Base-by-base conservation (phyloP, 148 eudicot species). In the Beta vulgaris region DNA sequence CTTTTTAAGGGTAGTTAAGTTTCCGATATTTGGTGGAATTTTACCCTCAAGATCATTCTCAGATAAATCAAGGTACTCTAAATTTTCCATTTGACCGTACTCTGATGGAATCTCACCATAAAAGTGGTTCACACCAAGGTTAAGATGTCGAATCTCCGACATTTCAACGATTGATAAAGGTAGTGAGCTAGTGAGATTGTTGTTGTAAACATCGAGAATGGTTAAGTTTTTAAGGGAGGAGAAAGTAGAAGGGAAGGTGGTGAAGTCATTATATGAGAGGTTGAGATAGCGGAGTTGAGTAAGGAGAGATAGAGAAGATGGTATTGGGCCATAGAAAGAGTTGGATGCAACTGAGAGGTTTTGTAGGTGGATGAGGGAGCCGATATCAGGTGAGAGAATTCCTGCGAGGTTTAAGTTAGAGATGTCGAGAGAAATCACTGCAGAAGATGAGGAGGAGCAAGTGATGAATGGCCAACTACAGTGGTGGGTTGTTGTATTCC, bases 41-140 rank as follows among this genome's bases (percentile, higher is more conserved):
- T 26, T 43, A 4, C 97, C 99, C 14, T 57, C 69, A 9, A 95
- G 86, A 67, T 88, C 91, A 26, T 95, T 95, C 0, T 97, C 99
- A 48, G 99, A 95, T 21, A 95, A 85, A 0, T 97, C 99, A 0
- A 95, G 88, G 63, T 95, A 95, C 64, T 89, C 84, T 4, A 95
- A 84, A 0, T 57, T 4, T 6, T 80, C 84, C 78, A 91, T 87
- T 0, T 71, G 36, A 1, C 99, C 99, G 65, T 87, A 92, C 77
- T 87, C 88, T 16, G 61, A 55, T 1, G 99, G 97, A 71, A 95
- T 89, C 66, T 66, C 49, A 7, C 98, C 97, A 58, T 78, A 21
- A 76, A 95, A 92, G 72, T 80, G 92, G 82, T 95, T 95, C 0
- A 93, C 97, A 0, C 97, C 98, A 6, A 95, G 80, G 28, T 91